Percentiles rank a stretch among this genome's conserved stretches.
Evolutionary conservation across 192 early-diverging fungal genomes (phyloP).

Genomic region (Podila horticola): DNA sequence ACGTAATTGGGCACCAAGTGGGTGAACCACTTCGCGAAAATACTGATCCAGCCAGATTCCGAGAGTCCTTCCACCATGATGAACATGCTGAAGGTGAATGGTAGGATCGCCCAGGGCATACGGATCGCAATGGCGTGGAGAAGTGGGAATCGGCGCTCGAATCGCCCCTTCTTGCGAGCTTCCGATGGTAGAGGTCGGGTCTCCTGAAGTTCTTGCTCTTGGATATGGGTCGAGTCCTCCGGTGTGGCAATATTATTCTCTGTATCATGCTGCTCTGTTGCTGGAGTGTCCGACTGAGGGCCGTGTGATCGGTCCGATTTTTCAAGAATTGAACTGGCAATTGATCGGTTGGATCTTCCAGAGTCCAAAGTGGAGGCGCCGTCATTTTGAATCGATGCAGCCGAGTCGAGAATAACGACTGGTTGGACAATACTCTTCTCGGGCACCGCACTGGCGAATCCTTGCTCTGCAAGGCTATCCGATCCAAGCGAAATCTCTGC

Average conservation of each 20-base stretch:
- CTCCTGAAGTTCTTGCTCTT: too few relatives aligned
- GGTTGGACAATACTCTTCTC: slow-evolving; percentile 22
- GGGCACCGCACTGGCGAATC: slow-evolving; percentile 19
- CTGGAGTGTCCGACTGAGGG: background rate
- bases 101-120: slow-evolving; percentile 81
- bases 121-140: slow-evolving; percentile 60
- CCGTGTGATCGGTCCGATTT: too few relatives aligned
- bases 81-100: slow-evolving; percentile 90
- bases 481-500: background rate
- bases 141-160: slow-evolving; percentile 58
- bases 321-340: too few relatives aligned
- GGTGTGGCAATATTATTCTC: too few relatives aligned
- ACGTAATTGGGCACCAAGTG: slow-evolving; percentile 61
- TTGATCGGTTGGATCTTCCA: background rate
- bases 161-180: background rate
- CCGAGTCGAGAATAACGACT: background rate
- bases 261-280: background rate
- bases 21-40: slow-evolving; percentile 68
- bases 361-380: background rate
- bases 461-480: slow-evolving; percentile 17
- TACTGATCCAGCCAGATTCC: slow-evolving; percentile 72
- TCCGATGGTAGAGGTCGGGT: background rate
- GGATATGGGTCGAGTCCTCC: too few relatives aligned
- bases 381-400: background rate
- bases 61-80: slow-evolving; percentile 82